Base-by-base conservation (phyloP, 2,329 filamentous ascomycete species). In the Cladosporium austrohemisphaericum region DNA sequence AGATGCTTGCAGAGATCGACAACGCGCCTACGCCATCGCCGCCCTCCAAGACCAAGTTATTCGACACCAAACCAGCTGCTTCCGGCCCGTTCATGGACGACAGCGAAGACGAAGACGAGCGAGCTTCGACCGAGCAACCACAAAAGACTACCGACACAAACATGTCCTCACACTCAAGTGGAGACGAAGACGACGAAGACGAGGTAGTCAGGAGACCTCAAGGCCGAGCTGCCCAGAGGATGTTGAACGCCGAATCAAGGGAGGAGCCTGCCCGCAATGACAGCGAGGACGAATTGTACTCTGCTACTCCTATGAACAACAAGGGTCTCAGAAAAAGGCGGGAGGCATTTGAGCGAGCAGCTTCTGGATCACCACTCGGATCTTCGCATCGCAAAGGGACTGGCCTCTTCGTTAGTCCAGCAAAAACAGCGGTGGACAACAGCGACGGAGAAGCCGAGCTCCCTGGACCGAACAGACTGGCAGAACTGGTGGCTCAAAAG, bases 331-430 rank as follows among this genome's bases (percentile, higher is more conserved):
- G 40, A 29, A n/a, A n/a, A n/a, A n/a, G n/a, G n/a, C 47, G 47
- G 19, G 32, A 50, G 49, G 40, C 7, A 36, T 48, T 22, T 29
- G 44, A 28, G 44, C 32, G 25, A 49, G 10, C 57, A 13, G 41
- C 52, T 0, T 51, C 52, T 33, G 36, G 43, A 8, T 57, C 57
- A 13, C 55, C 56, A n/a, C 13, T 43, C 2, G 51, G 31, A 16
- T 55, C 44, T 36, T 49, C 47, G 14, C 37, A 32, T 23, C 29
- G 16, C n/a, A 45, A 38, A 20, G 46, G 55, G 16, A 49, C 32
- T 19, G 51, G 50, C 18, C 54, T 66, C 8, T 66, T 66, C 35
- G 61, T 65, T 28, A 65, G 63, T 48, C 63, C 63, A 13, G 54
- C 60, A 6, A 63, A 54, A 40, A 52, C 57, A n/a, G 38, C 31